A percentile compares a stretch with the other conserved stretches of the same genome.
Evolutionary conservation across 2,329 filamentous ascomycete species (phyloP).

Genomic region (Lanzia echinophila): DNA sequence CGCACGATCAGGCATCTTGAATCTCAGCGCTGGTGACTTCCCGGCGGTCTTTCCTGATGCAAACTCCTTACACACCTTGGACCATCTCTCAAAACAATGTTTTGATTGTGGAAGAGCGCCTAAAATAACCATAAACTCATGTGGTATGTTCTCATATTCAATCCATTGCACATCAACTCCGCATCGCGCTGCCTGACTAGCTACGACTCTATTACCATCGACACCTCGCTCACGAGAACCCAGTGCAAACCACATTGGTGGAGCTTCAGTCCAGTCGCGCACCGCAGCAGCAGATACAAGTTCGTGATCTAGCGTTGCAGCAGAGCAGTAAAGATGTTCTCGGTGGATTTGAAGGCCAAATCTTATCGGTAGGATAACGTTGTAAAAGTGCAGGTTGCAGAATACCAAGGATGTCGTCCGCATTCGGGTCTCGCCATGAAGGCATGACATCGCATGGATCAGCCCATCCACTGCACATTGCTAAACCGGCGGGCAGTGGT

Average conservation of each 20-base stretch:
- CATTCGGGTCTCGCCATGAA: conserved; percentile 43
- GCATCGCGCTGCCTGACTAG: conserved; percentile 46
- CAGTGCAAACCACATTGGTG: conserved; percentile 7
- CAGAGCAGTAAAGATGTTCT: conserved; percentile 46
- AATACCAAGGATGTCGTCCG: conserved; percentile 56
- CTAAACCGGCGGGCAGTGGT: conserved; percentile 60
- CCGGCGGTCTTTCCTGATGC: neutral
- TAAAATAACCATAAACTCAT: conserved; percentile 52
- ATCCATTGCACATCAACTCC: conserved; percentile 59
- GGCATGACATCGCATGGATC: conserved; percentile 61
- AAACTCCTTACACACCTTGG: neutral
- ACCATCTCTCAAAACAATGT: conserved; percentile 1
- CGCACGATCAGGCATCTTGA: neutral
- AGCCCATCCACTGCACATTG: conserved; percentile 61
- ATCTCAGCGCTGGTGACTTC: neutral
- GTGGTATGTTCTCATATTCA: conserved; percentile 75
- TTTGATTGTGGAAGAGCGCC: neutral
- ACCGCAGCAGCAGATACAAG: conserved; percentile 32
- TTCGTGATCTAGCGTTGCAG: conserved; percentile 54
- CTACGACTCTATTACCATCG: conserved; percentile 60
- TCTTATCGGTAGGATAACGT: conserved; percentile 40
- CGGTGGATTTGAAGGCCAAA: conserved; percentile 54
- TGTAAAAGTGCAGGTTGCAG: conserved; percentile 28
- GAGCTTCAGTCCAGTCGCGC: neutral
- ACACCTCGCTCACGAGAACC: neutral